Evolutionary conservation across 106 monocot genomes (phyloP).

Genomic region (Dendrobium chrysotoxum): DNA sequence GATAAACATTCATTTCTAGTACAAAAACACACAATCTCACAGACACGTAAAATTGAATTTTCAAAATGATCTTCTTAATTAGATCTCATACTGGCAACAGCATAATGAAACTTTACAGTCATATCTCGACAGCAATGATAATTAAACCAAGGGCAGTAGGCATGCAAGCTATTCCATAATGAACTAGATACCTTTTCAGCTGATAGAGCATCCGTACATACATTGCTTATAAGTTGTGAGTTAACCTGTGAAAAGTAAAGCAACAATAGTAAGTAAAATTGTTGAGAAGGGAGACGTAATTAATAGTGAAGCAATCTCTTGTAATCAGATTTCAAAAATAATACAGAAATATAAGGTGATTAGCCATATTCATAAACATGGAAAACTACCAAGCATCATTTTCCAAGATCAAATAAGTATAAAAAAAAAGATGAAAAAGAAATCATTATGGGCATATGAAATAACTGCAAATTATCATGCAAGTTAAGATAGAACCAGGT

Average conservation of each 20-base stretch:
- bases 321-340: not conserved
- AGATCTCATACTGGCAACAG: not conserved
- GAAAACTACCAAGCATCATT: not conserved
- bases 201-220: constrained; percentile 72
- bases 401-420: not conserved
- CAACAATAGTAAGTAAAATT: constrained; percentile 1
- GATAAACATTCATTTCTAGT: not conserved
- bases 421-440: not conserved
- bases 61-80: not conserved
- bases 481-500: not conserved
- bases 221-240: constrained; percentile 63
- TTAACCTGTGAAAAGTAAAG: constrained; percentile 31
- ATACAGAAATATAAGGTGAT: not conserved
- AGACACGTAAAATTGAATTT: not conserved
- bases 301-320: not conserved
- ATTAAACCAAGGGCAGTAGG: not conserved
- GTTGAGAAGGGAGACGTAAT: not conserved
- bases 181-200: constrained; percentile 55
- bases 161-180: not conserved
- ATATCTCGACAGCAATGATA: not conserved
- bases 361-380: not conserved
- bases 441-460: not conserved
- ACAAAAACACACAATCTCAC: not conserved
- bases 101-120: not conserved
- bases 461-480: not conserved